phyloP scores from a whole-genome alignment of 345 rosid genomes.

The Eucalyptus leucophloia region DNA sequence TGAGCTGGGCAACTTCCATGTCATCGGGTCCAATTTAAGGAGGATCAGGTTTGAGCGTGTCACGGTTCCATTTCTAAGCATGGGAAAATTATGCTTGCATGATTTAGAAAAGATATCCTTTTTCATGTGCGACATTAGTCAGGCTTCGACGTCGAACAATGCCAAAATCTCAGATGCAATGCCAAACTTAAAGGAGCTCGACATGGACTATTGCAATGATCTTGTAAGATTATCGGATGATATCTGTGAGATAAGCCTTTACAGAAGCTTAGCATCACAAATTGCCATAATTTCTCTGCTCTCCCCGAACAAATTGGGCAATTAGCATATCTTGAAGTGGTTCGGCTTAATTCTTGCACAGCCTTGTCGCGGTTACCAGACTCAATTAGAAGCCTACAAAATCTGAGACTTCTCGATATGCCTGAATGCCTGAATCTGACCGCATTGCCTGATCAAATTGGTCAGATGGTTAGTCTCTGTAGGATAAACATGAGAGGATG shows the following conservation, averaged over 20 bases:
- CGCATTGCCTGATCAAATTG: not conserved
- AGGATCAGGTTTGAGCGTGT: conserved; percentile 47
- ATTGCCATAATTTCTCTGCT: conserved; percentile 2
- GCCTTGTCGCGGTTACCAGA: conserved; percentile 26
- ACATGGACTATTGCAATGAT: conserved; percentile 37
- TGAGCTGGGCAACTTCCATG: conserved; percentile 19
- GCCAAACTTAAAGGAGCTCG: conserved; percentile 33
- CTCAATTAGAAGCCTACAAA: conserved; percentile 12
- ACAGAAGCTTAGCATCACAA: not conserved
- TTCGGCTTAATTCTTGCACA: conserved; percentile 38
- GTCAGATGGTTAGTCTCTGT: not conserved
- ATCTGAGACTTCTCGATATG: conserved; percentile 18
- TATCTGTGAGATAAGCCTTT: conserved; percentile 4
- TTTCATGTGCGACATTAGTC: conserved; percentile 26
- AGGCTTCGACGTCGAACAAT: conserved; percentile 1
- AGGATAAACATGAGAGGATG: not conserved
- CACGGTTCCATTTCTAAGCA: conserved; percentile 1
- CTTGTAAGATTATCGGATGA: conserved; percentile 20
- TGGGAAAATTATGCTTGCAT: not conserved
- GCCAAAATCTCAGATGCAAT: not conserved
- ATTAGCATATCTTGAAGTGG: conserved; percentile 3
- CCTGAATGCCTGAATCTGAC: not conserved
- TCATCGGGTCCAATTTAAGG: conserved; percentile 26
- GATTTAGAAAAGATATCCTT: conserved; percentile 32
- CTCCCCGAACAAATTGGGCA: conserved; percentile 31